phyloP scores from a whole-genome alignment of 2,329 filamentous ascomycete species.

The Cyphellophora attinorum region DNA sequence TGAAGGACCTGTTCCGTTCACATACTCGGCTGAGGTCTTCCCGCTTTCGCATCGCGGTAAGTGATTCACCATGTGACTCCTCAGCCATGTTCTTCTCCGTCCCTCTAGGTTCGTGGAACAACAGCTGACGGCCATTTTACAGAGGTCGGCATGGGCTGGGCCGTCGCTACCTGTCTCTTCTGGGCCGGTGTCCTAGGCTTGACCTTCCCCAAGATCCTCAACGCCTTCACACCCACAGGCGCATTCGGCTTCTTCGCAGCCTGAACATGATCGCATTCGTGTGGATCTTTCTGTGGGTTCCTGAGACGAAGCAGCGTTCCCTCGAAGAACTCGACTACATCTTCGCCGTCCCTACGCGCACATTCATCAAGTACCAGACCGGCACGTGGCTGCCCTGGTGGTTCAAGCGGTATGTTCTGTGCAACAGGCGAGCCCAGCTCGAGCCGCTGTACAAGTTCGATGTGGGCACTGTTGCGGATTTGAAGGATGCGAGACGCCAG shows the following conservation, averaged over 20 bases:
- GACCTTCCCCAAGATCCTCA: conserved; percentile 22
- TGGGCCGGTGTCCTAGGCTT: conserved; percentile 38
- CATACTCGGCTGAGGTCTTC: conserved; percentile 40
- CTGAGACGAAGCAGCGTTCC: conserved; percentile 23
- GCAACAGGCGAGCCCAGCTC: conserved; percentile 17
- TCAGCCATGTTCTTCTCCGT: too few species aligned
- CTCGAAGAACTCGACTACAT: conserved; percentile 31
- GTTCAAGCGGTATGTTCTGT: conserved; percentile 34
- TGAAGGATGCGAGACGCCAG: too few species aligned
- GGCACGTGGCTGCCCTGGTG: conserved; percentile 34
- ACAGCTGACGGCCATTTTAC: too few species aligned
- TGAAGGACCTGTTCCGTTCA: conserved; percentile 40
- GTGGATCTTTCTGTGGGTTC: conserved; percentile 32
- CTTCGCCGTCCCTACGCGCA: conserved; percentile 35
- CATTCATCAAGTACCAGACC: conserved; percentile 30
- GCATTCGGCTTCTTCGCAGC: conserved; percentile 35
- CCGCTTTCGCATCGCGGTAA: conserved; percentile 40
- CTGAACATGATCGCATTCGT: conserved; percentile 39
- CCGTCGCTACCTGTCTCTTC: conserved; percentile 40
- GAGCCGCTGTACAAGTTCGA: conserved; percentile 44
- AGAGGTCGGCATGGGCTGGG: conserved; percentile 34
- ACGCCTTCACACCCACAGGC: conserved; percentile 13
- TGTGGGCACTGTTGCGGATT: conserved; percentile 4
- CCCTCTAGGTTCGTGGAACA: too few species aligned
- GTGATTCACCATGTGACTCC: too few species aligned